phyloP scores from a whole-genome alignment of 306 rosid genomes.

The Cucurbita maxima region DNA sequence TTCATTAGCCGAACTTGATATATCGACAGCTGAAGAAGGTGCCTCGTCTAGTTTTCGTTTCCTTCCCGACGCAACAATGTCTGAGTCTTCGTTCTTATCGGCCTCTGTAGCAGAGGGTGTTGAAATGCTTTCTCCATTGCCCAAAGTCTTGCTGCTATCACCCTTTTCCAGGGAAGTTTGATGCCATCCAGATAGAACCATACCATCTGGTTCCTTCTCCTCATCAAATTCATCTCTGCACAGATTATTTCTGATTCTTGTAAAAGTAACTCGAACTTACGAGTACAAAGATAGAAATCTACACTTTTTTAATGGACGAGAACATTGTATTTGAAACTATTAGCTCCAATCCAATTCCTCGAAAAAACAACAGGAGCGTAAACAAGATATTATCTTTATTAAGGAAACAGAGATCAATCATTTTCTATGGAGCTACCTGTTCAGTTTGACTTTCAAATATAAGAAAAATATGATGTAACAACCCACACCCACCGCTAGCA shows the following conservation, averaged over 20 bases:
- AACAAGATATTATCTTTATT: neutral
- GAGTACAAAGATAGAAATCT: neutral
- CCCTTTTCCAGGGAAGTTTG: slow-evolving; percentile 41
- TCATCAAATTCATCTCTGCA: slow-evolving; percentile 88
- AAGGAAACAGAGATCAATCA: neutral
- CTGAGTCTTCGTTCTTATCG: slow-evolving; percentile 22
- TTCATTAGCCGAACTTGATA: slow-evolving; percentile 14
- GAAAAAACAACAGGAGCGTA: neutral
- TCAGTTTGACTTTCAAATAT: neutral
- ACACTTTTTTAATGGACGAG: neutral
- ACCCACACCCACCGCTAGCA: no score
- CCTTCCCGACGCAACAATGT: slow-evolving; percentile 19
- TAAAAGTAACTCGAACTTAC: neutral
- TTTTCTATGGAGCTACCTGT: neutral
- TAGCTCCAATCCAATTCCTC: neutral
- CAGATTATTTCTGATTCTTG: neutral
- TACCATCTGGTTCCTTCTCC: slow-evolving; percentile 95
- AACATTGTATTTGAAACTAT: neutral
- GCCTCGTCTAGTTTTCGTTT: slow-evolving; percentile 48
- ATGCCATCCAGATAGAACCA: slow-evolving; percentile 87
- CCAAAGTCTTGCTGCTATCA: slow-evolving; percentile 26
- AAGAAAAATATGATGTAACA: neutral
- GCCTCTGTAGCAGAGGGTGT: slow-evolving; percentile 20
- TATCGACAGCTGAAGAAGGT: slow-evolving; percentile 5
- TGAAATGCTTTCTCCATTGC: slow-evolving; percentile 48